A percentile compares a stretch with the other conserved stretches of the same genome.
These are phyloP conservation scores for Coemansia sp. DNA, from an alignment of 192 early-diverging fungal genomes.

Conservation along the genomic window DNA sequence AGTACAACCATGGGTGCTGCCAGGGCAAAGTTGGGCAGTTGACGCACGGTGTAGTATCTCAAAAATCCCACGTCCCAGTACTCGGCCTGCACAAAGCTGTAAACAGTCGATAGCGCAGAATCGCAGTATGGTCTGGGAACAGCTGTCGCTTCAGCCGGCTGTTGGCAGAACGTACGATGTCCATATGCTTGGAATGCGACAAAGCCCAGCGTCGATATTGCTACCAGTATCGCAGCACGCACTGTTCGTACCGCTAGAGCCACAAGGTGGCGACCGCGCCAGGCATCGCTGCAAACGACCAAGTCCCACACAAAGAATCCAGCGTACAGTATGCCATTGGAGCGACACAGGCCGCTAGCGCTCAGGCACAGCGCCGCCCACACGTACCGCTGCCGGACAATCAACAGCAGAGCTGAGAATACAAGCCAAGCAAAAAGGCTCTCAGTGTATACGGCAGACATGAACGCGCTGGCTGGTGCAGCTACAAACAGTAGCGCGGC, in stretches of 20 bases:
- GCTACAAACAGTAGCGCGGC: slow-evolving; percentile 71
- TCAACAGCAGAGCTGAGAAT: slow-evolving; percentile 73
- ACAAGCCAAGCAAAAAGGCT: slow-evolving; percentile 77
- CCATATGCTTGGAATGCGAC: slow-evolving; percentile 63
- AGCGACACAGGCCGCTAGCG: slow-evolving; percentile 61
- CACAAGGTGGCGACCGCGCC: neutral
- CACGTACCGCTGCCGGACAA: slow-evolving; percentile 50
- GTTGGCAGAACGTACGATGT: slow-evolving; percentile 62
- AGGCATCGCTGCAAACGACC: slow-evolving; percentile 25
- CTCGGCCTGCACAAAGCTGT: slow-evolving; percentile 78
- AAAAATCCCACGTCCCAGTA: slow-evolving; percentile 93
- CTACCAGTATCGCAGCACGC: slow-evolving; percentile 31
- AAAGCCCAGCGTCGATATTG: slow-evolving; percentile 58
- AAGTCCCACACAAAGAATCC: slow-evolving; percentile 83
- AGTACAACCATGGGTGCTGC: slow-evolving; percentile 75
- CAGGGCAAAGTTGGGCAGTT: slow-evolving; percentile 90
- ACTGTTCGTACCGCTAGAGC: slow-evolving; percentile 11
- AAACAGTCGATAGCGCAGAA: slow-evolving; percentile 60
- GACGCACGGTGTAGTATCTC: slow-evolving; percentile 73
- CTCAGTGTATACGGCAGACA: slow-evolving; percentile 89
- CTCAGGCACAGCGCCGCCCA: slow-evolving; percentile 66
- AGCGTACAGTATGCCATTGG: slow-evolving; percentile 79
- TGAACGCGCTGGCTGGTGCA: slow-evolving; percentile 79
- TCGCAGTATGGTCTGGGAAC: slow-evolving; percentile 68
- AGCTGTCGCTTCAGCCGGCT: neutral